These are phyloP conservation scores for Globisporangium cederbergense DNA, from an alignment of 352 stramenopile genomes.

Conservation along the genomic window DNA sequence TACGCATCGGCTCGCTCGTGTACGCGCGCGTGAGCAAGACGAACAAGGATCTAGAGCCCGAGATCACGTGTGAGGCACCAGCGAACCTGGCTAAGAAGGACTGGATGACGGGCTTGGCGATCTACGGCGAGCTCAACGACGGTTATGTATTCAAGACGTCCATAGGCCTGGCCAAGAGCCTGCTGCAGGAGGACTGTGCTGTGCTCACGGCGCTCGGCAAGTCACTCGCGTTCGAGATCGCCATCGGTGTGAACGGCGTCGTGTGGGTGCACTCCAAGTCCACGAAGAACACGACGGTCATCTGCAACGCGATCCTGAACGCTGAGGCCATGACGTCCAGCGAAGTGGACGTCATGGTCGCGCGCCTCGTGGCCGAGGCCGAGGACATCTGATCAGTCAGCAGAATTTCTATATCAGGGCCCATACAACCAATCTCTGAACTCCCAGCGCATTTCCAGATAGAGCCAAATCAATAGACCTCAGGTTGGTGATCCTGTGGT, in stretches of 20 bases:
- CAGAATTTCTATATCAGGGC: conserved; percentile 6
- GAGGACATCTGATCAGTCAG: conserved; percentile 31
- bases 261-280: conserved; percentile 94
- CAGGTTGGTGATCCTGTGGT: not conserved
- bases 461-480: not conserved
- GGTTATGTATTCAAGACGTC: conserved; percentile 90
- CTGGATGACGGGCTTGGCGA: conserved; percentile 97
- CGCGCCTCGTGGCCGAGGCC: conserved; percentile 57
- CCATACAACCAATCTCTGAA: not conserved
- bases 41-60: conserved; percentile 88
- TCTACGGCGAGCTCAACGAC: conserved; percentile 94
- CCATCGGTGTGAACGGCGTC: conserved; percentile 94
- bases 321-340: conserved; percentile 81
- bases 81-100: conserved; percentile 91
- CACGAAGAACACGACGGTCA: conserved; percentile 81
- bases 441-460: not conserved
- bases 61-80: conserved; percentile 93
- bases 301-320: conserved; percentile 88
- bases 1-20: conserved; percentile 91
- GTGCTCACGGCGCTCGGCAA: conserved; percentile 86
- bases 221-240: conserved; percentile 92
- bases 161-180: conserved; percentile 64
- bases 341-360: conserved; percentile 78
- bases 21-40: conserved; percentile 93
- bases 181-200: conserved; percentile 66